Conservation (phyloP, 148 eudicot species). For the Fagopyrum homotropicum region DNA sequence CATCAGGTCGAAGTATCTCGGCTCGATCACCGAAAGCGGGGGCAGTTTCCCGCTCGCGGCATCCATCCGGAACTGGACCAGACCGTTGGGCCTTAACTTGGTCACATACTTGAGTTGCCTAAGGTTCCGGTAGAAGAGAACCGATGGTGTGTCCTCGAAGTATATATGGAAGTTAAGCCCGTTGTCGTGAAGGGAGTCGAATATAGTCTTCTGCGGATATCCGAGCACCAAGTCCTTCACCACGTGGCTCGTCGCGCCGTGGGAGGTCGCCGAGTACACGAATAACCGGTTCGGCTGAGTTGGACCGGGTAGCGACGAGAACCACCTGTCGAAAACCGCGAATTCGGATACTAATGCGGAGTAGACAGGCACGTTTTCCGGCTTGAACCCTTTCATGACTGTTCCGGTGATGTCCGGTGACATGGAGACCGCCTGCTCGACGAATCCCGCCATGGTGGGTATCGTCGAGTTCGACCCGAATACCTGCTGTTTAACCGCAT, state of each 20-base stretch:
- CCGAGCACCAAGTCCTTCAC: slow-evolving; percentile 61
- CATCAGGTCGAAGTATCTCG: slow-evolving; percentile 71
- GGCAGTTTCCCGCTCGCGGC: slow-evolving; percentile 61
- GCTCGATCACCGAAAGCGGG: slow-evolving; percentile 65
- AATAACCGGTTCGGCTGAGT: slow-evolving; percentile 89
- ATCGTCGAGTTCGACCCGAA: slow-evolving; percentile 37
- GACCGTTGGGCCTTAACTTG: slow-evolving; percentile 52
- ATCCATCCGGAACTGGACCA: slow-evolving; percentile 47
- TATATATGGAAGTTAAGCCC: slow-evolving; percentile 61
- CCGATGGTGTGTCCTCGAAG: slow-evolving; percentile 64
- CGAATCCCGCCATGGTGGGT: slow-evolving; percentile 67
- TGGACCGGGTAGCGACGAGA: slow-evolving; percentile 80
- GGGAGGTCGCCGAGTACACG: slow-evolving; percentile 82
- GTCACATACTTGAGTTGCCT: slow-evolving; percentile 71
- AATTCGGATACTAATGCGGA: slow-evolving; percentile 50
- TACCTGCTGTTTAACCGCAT: slow-evolving; percentile 68
- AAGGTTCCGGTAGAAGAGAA: slow-evolving; percentile 72
- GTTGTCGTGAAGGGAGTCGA: slow-evolving; percentile 68
- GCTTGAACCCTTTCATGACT: slow-evolving; percentile 84
- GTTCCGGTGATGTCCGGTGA: slow-evolving; percentile 47
- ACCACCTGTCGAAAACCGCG: slow-evolving; percentile 83
- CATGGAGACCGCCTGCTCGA: slow-evolving; percentile 60
- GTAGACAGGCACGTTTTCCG: slow-evolving; percentile 58
- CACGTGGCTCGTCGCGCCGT: slow-evolving; percentile 77
- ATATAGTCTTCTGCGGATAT: slow-evolving; percentile 84